Base-by-base conservation (phyloP, 805 yeast genomes). In the Tetrapisispora iriomotensis region DNA sequence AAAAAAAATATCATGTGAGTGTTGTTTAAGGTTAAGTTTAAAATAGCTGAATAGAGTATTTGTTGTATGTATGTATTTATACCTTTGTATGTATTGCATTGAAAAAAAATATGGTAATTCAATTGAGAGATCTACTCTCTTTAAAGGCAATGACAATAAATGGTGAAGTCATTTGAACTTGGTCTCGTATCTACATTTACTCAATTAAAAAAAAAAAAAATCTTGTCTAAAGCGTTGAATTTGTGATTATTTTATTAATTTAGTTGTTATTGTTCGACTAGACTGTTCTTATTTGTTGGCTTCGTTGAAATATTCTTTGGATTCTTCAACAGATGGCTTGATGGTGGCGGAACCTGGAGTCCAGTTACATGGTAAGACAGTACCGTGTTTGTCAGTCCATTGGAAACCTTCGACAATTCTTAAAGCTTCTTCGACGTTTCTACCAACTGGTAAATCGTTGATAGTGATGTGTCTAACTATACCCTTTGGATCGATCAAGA, bases 331-430 rank as follows among this genome's bases (percentile, higher is more conserved):
- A 54, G 75, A 82, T 62, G 88, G 86, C 67, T 80, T 81, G 71
- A 87, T 86, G 67, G 95, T 83, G 63, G 84, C 95, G 47, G 84
- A 66, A 72, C 98, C 98, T 67, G 84, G 81, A 43, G 80, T 77
- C 98, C 98, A 90, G 94, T 90, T 92, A 65, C 97, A 96, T 60
- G 98, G 98, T 74, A 96, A 88, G 53, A 90, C 98, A 74, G 94
- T 96, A 72, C 98, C 98, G 79, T 92, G 74, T 75, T 85, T 83
- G 69, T 88, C 97, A 59, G 95, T 84, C 88, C 94, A 92, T 75
- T 90, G 95, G 95, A 92, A 92, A 56, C 96, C 99, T 66, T 92
- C 97, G 49, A 92, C 77, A 64, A 92, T 78, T 81, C 99, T 88
- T 64, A 86, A 75, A 52, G 96, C 82, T 78, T 92, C 99, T 52